Conservation (phyloP, 805 yeast genomes). For the Kuraishia piskuri region DNA sequence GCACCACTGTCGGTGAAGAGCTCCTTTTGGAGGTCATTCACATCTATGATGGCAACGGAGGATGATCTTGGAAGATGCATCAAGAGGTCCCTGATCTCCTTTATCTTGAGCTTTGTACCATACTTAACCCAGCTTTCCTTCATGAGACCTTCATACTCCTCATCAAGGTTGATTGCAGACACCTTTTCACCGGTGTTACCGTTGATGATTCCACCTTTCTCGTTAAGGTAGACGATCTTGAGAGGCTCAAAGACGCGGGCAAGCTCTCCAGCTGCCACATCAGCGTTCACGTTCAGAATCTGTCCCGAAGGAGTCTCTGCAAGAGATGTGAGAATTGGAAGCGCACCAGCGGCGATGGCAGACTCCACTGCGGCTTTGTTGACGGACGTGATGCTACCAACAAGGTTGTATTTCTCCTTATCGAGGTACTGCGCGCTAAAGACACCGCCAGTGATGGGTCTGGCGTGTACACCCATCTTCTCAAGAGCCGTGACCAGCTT, state of each 20-base stretch:
- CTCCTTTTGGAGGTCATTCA: constrained; percentile 91
- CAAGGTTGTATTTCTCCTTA: constrained; percentile 83
- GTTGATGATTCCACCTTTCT: constrained; percentile 94
- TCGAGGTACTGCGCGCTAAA: constrained; percentile 90
- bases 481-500: constrained; percentile 93
- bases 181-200: constrained; percentile 89
- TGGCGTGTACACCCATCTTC: constrained; percentile 92
- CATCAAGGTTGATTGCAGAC: constrained; percentile 86
- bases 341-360: constrained; percentile 89
- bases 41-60: constrained; percentile 95
- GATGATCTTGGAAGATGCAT: constrained; percentile 94
- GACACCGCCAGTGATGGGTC: constrained; percentile 98
- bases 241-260: constrained; percentile 96
- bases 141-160: constrained; percentile 86
- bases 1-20: constrained; percentile 98
- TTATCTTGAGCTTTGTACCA: constrained; percentile 95
- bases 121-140: constrained; percentile 97
- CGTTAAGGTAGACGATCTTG: constrained; percentile 92
- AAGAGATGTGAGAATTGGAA: constrained; percentile 91
- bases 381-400: constrained; percentile 82
- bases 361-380: constrained; percentile 89
- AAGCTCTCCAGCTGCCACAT: constrained; percentile 96
- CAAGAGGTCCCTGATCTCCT: constrained; percentile 89
- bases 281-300: constrained; percentile 95
- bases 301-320: constrained; percentile 98